Conservation (phyloP, 495 filamentous ascomycete genomes). For the Hypoxylon rickii region DNA sequence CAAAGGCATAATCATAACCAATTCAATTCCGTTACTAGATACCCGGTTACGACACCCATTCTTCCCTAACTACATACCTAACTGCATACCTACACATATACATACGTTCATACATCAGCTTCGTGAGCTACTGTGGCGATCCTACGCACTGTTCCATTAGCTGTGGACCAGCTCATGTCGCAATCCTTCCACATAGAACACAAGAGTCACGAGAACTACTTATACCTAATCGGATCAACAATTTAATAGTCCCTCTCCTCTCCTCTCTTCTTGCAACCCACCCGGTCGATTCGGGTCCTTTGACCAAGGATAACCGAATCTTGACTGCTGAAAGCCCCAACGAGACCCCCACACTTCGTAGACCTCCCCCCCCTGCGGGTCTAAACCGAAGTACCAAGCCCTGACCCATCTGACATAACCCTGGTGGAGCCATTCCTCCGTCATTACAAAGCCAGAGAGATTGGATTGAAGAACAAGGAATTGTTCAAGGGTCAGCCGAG, state of each 20-base stretch:
- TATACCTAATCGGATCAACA: not conserved
- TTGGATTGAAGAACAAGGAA: slow-evolving; percentile 15
- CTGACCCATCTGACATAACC: slow-evolving; percentile 29
- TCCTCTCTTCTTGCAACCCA: slow-evolving; percentile 11
- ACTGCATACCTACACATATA: slow-evolving; percentile 21
- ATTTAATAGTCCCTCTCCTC: slow-evolving; percentile 11
- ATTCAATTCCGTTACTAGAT: slow-evolving; percentile 10
- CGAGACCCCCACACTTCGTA: slow-evolving; percentile 30
- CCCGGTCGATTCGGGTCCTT: slow-evolving; percentile 20
- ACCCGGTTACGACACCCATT: slow-evolving; percentile 17
- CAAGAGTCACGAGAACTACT: slow-evolving; percentile 30
- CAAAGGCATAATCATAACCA: slow-evolving; percentile 22
- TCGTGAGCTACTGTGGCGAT: slow-evolving; percentile 32
- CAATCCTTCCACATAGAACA: slow-evolving; percentile 25
- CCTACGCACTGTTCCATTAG: slow-evolving; percentile 33
- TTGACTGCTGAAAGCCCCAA: slow-evolving; percentile 16
- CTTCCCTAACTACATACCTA: no score
- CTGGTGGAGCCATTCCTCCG: slow-evolving; percentile 27
- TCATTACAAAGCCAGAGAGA: slow-evolving; percentile 4
- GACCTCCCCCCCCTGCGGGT: slow-evolving; percentile 19
- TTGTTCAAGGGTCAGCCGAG: slow-evolving; percentile 20
- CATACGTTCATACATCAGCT: slow-evolving; percentile 21
- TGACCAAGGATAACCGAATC: slow-evolving; percentile 8
- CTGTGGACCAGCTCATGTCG: slow-evolving; percentile 32
- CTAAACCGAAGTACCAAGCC: slow-evolving; percentile 25